Percentiles rank a stretch among this genome's conserved stretches.
These are phyloP conservation scores for Lipomyces sp. DNA, from an alignment of 805 yeast species.

Conservation along the genomic window DNA sequence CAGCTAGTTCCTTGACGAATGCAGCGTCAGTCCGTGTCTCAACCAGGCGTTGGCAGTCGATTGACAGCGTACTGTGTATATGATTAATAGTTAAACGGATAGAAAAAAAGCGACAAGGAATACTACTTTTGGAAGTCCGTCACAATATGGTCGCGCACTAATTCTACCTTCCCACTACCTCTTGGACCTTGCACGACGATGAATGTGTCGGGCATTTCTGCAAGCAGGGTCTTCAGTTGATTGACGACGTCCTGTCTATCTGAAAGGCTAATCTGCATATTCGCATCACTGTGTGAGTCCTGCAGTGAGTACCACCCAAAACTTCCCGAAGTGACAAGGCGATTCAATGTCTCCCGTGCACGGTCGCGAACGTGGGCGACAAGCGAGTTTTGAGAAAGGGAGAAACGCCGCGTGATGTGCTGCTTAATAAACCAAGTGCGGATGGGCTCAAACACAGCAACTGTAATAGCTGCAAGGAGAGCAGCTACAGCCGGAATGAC, in stretches of 20 bases:
- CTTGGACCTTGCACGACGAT: constrained; percentile 88
- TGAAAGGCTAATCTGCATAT: constrained; percentile 47
- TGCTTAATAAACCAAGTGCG: constrained; percentile 73
- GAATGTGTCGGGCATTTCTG: constrained; percentile 86
- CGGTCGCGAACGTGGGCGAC: constrained; percentile 35
- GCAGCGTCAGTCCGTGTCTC: constrained; percentile 72
- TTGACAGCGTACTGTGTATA: constrained; percentile 37
- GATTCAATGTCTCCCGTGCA: constrained; percentile 2
- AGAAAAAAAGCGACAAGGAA: no score
- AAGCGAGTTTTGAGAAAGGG: constrained; percentile 30
- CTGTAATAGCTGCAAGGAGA: constrained; percentile 73
- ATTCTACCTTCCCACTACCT: constrained; percentile 88
- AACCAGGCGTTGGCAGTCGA: constrained; percentile 75
- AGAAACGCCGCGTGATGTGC: constrained; percentile 53
- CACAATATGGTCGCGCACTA: constrained; percentile 67
- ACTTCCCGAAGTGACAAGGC: constrained; percentile 8
- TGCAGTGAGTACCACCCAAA: constrained; percentile 3
- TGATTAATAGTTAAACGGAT: no score
- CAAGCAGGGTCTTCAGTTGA: constrained; percentile 72
- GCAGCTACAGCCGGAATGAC: constrained; percentile 80
- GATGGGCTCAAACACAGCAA: constrained; percentile 87
- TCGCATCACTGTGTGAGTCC: not conserved
- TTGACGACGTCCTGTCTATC: constrained; percentile 67
- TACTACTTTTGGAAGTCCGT: constrained; percentile 46
- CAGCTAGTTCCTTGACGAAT: constrained; percentile 65